A percentile compares a stretch with the other conserved stretches of the same genome.
Evolutionary conservation across 352 stramenopile genomes (phyloP).

Genomic region (Globisporangium echinulatum): DNA sequence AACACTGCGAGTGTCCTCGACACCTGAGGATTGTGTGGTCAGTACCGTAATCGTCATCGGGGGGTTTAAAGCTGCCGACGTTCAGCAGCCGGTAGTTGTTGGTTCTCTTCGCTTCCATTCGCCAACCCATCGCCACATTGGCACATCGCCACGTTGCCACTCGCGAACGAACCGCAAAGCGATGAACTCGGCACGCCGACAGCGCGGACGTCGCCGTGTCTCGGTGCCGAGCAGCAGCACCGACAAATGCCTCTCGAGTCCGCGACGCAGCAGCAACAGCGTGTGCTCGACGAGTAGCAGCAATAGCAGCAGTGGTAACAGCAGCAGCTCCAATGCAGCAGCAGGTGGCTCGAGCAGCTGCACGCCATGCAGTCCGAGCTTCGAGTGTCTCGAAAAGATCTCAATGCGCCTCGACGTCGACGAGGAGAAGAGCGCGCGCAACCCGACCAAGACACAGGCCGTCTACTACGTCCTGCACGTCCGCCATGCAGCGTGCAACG

Average conservation of each 20-base stretch:
- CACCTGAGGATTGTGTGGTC: no score
- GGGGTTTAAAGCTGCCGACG: no score
- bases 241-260: constrained; percentile 5
- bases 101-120: no score
- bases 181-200: background rate
- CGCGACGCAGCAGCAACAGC: background rate
- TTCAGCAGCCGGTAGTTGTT: no score
- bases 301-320: background rate
- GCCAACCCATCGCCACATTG: background rate
- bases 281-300: background rate
- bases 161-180: no score
- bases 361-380: constrained; percentile 8
- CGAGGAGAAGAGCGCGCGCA: constrained; percentile 5
- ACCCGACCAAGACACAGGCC: background rate
- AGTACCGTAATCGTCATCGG: no score
- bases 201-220: background rate
- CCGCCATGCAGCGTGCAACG: constrained; percentile 4
- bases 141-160: background rate
- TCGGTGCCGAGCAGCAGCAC: background rate
- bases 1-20: no score
- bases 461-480: constrained; percentile 11
- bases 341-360: background rate
- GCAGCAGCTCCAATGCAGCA: background rate
- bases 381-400: constrained; percentile 9
- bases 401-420: constrained; percentile 7